Conservation (phyloP, 805 yeast species). For the Kluyveromyces siamensis region DNA sequence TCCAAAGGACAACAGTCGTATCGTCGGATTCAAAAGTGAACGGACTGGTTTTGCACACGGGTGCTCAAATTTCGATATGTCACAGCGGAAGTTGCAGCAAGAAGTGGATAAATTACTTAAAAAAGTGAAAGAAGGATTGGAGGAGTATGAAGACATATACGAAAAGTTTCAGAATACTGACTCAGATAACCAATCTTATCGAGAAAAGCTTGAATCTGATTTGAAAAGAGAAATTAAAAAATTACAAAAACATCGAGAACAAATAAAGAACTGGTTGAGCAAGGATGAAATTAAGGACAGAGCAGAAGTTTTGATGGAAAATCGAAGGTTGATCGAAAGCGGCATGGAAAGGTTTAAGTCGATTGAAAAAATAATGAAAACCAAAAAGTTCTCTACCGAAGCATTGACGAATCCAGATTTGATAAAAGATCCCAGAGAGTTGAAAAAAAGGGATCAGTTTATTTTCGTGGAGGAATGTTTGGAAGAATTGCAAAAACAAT, state of each 20-base stretch:
- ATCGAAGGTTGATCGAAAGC: constrained; percentile 55
- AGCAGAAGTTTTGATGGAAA: constrained; percentile 62
- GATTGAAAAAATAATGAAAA: constrained; percentile 86
- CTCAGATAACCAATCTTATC: constrained; percentile 60
- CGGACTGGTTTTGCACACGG: neutral
- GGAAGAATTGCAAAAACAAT: constrained; percentile 75
- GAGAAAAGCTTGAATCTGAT: constrained; percentile 88
- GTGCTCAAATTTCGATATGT: constrained; percentile 22
- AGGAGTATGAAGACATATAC: constrained; percentile 73
- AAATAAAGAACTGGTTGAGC: constrained; percentile 88
- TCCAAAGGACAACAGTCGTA: neutral
- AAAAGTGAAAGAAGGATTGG: constrained; percentile 87
- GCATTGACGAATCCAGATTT: constrained; percentile 67
- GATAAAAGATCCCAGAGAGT: constrained; percentile 65
- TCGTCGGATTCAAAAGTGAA: neutral
- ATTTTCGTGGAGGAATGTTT: constrained; percentile 61
- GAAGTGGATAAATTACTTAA: constrained; percentile 92
- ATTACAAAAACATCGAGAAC: constrained; percentile 87
- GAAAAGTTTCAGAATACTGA: constrained; percentile 78
- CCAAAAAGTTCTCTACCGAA: constrained; percentile 89
- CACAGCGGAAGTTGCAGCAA: constrained; percentile 40
- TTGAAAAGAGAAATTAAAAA: constrained; percentile 92
- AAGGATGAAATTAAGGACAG: constrained; percentile 89
- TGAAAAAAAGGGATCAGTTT: constrained; percentile 64
- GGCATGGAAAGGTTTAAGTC: constrained; percentile 96